Evolutionary conservation across 1,139 yeast genomes (phyloP).

Genomic region (Kodamaea sp.): DNA sequence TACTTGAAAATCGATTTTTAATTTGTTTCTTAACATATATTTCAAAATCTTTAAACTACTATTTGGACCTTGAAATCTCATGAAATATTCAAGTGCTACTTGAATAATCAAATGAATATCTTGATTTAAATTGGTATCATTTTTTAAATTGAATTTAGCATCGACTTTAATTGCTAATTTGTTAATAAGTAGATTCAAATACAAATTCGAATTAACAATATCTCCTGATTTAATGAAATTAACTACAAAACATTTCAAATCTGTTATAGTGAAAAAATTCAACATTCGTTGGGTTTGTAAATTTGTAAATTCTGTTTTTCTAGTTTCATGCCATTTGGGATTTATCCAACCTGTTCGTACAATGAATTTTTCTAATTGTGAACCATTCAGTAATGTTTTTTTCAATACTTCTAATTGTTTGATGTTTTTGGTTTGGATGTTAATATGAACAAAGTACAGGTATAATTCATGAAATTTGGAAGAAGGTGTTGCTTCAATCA

Average conservation of each 20-base stretch:
- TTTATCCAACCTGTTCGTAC: conserved; percentile 36
- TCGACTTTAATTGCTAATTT: conserved; percentile 31
- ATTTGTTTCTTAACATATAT: conserved; percentile 29
- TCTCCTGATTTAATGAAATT: conserved; percentile 26
- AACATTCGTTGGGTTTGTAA: conserved; percentile 28
- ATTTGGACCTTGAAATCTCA: conserved; percentile 37
- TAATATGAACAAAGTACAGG: conserved; percentile 32
- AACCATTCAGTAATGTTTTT: conserved; percentile 24
- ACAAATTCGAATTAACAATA: conserved; percentile 31
- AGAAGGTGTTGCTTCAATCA: conserved; percentile 21
- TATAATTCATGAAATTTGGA: conserved; percentile 25
- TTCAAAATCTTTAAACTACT: conserved; percentile 31
- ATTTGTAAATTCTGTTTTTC: conserved; percentile 16
- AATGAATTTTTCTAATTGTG: conserved; percentile 30
- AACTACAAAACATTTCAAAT: conserved; percentile 23
- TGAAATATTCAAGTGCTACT: conserved; percentile 30
- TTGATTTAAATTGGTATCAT: conserved; percentile 17
- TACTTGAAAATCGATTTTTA: conserved; percentile 25
- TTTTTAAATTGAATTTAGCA: conserved; percentile 7
- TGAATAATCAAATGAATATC: conserved; percentile 30
- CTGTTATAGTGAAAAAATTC: conserved; percentile 28
- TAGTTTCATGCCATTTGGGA: conserved; percentile 38
- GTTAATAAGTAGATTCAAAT: conserved; percentile 32
- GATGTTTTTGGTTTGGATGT: conserved; percentile 26
- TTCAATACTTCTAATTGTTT: conserved; percentile 20